These are phyloP conservation scores for Solanum lignicaule DNA, from an alignment of 257 asterid genomes.

Conservation along the genomic window DNA sequence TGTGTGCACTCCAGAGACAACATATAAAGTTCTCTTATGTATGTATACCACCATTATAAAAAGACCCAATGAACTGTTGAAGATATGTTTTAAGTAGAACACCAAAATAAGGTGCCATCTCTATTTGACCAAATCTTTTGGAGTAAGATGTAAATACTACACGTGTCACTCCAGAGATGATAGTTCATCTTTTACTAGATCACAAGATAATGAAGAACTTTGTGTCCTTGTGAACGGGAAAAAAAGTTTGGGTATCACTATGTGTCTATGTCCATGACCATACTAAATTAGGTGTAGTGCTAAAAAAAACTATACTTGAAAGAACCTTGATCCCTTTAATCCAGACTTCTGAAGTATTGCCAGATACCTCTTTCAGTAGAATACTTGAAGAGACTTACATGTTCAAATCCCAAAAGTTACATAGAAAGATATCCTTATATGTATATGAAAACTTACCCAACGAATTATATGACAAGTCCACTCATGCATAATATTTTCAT, in stretches of 20 bases:
- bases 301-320: background rate
- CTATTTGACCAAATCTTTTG: background rate
- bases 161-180: background rate
- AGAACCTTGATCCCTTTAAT: background rate
- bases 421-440: background rate
- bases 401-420: background rate
- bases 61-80: background rate
- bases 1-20: background rate
- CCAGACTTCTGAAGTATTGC: background rate
- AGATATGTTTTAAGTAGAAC: background rate
- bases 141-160: background rate
- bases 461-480: background rate
- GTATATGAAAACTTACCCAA: background rate
- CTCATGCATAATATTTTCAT: background rate
- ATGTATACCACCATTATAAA: background rate
- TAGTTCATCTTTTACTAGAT: background rate
- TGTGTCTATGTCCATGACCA: background rate
- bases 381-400: background rate
- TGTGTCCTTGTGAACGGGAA: background rate
- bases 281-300: background rate
- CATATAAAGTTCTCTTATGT: background rate
- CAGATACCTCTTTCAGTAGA: background rate
- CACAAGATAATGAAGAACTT: background rate
- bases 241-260: background rate
- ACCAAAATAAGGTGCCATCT: background rate